These are phyloP conservation scores for Balansia obtecta DNA, from an alignment of 2,329 filamentous ascomycete species.

Conservation along the genomic window DNA sequence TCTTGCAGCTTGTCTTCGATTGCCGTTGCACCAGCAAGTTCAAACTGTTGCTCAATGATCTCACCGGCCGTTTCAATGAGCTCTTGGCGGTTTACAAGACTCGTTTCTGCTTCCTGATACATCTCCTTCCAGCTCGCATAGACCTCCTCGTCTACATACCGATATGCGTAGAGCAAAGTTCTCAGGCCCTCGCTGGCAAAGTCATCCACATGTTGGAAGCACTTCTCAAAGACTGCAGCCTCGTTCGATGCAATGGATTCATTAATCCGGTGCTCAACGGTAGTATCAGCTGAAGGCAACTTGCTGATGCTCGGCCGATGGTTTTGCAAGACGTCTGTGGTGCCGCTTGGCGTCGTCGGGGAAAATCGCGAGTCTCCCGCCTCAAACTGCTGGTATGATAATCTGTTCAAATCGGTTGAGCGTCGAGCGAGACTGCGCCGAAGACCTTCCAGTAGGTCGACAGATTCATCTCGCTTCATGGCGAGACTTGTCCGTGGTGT, in stretches of 20 bases:
- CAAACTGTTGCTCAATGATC: slow-evolving; percentile 67
- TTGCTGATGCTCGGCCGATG: slow-evolving; percentile 14
- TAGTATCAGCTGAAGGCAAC: slow-evolving; percentile 17
- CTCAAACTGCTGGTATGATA: slow-evolving; percentile 15
- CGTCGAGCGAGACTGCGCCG: slow-evolving; percentile 18
- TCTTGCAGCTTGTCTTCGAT: slow-evolving; percentile 90
- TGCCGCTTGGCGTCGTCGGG: slow-evolving; percentile 13
- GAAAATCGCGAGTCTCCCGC: slow-evolving; percentile 14
- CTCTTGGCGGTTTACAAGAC: slow-evolving; percentile 65
- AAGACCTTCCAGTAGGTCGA: slow-evolving; percentile 15
- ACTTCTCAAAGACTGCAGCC: slow-evolving; percentile 61
- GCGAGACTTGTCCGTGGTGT: slow-evolving; percentile 29
- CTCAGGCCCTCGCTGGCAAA: slow-evolving; percentile 82
- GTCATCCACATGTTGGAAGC: slow-evolving; percentile 79
- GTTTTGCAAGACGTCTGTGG: slow-evolving; percentile 14
- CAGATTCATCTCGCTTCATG: slow-evolving; percentile 17
- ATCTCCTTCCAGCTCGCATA: slow-evolving; percentile 66
- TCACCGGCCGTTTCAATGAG: slow-evolving; percentile 73
- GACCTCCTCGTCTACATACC: slow-evolving; percentile 61
- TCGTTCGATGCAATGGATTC: slow-evolving; percentile 50
- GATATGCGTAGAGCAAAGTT: slow-evolving; percentile 74
- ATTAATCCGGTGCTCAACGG: slow-evolving; percentile 42
- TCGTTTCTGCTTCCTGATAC: slow-evolving; percentile 73
- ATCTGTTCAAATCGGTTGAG: slow-evolving; percentile 17
- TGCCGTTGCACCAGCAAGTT: slow-evolving; percentile 76